Base-by-base conservation (phyloP, 2,329 filamentous ascomycete species). In the Tolypocladium endophyticum region DNA sequence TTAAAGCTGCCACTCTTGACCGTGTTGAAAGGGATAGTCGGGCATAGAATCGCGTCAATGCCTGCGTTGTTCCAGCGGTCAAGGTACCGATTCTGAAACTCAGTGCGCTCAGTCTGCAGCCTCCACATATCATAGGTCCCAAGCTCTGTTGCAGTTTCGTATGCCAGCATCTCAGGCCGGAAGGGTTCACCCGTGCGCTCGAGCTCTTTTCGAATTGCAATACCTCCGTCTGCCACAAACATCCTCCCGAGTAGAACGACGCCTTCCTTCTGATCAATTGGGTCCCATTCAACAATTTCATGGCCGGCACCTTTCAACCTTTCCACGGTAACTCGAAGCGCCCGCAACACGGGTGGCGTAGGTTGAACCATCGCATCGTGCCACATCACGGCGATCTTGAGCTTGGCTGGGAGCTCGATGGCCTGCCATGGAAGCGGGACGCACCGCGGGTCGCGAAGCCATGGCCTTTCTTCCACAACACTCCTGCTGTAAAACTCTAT, bases 311-410 rank as follows among this genome's bases (percentile, higher is more conserved):
- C 70, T 45, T 72, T 65, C 18, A 87, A 72, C 56, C 70, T 75
- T 2, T 73, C 69, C 0, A 75, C 76, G 0, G 81, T 72, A 7
- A 74, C 69, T 3, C 72, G 69, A 12, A 89, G 69, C 1, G 83
- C 86, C 7, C 85, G 77, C 0, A 76, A 72, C 3, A 89, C 78
- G 0, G 87, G 87, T 3, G 87, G 86, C 57, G 88, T 87, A 0
- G 87, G 87, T 7, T 72, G 76, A 5, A 88, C 86, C 56, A 85
- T 76, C 12, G 80, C 82, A 67, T 90, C 87, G 69, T 86, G 75
- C 79, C 81, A 85, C 71, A 89, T 76, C 38, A 89, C 80, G 5
- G 76, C 87, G 58, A 90, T 74, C 52, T 75, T 81, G 30, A 88
- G 69, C 58, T 70, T 78, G 28, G 57, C 4, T 0, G 75, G 71